Percentiles rank a stretch among this genome's conserved stretches.
Evolutionary conservation across 164 flowering plant species (phyloP).

Genomic region (Cinnamomum chago): DNA sequence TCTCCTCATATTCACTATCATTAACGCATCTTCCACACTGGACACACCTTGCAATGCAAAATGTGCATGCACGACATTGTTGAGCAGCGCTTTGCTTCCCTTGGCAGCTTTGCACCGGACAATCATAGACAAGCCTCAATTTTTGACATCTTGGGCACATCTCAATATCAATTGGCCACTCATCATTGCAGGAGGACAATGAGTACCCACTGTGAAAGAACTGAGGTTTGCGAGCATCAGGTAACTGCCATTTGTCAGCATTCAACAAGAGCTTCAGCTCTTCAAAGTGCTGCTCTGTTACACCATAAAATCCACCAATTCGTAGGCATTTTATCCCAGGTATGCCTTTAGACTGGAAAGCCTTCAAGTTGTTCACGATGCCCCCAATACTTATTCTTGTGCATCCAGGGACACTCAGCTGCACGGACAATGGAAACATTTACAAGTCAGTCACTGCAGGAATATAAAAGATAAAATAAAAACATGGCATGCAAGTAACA

Average conservation of each 20-base stretch:
- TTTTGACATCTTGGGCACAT: constrained; percentile 75
- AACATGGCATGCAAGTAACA: no score
- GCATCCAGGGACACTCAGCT: constrained; percentile 86
- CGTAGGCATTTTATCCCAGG: constrained; percentile 55
- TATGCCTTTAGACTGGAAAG: constrained; percentile 33
- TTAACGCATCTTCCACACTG: constrained; percentile 73
- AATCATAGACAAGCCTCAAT: constrained; percentile 74
- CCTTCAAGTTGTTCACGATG: constrained; percentile 47
- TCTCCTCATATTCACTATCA: constrained; percentile 67
- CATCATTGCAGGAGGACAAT: constrained; percentile 42
- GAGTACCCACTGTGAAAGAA: constrained; percentile 36
- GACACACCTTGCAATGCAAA: constrained; percentile 68
- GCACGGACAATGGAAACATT: constrained; percentile 20
- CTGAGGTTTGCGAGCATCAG: constrained; percentile 40
- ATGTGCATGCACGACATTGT: constrained; percentile 66
- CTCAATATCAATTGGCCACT: constrained; percentile 72
- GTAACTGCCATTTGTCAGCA: constrained; percentile 8
- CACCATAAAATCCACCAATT: constrained; percentile 70
- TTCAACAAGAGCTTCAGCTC: constrained; percentile 55
- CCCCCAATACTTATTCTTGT: constrained; percentile 64
- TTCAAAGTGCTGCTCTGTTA: constrained; percentile 53
- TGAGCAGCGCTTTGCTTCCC: constrained; percentile 31
- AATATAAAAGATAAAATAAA: no score
- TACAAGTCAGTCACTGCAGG: no score
- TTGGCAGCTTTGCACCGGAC: constrained; percentile 69